A percentile compares a stretch with the other conserved stretches of the same genome.
Conservation (phyloP, 208 protist species). For the Endotrypanum monterogeii region DNA sequence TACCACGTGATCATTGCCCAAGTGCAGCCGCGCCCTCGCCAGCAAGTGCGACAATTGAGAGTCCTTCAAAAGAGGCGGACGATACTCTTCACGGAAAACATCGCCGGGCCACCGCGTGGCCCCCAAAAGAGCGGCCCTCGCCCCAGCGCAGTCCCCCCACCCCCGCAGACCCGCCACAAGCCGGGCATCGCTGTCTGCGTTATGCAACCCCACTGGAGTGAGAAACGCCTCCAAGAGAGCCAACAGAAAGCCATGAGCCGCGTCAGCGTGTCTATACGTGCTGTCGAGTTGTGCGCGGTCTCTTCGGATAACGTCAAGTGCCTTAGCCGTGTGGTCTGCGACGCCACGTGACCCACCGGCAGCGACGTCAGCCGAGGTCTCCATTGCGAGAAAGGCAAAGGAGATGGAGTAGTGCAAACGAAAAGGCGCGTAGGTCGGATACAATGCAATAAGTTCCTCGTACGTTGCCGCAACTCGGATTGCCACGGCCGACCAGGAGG, state of each 20-base stretch:
- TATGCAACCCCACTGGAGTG: slow-evolving; percentile 16
- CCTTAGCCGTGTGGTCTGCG: slow-evolving; percentile 20
- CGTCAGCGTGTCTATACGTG: slow-evolving; percentile 29
- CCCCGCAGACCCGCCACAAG: slow-evolving; percentile 16
- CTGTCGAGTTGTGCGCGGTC: slow-evolving; percentile 14
- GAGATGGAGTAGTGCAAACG: slow-evolving; percentile 70
- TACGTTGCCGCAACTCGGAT: slow-evolving; percentile 55
- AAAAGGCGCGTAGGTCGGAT: slow-evolving; percentile 59
- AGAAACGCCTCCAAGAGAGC: slow-evolving; percentile 52
- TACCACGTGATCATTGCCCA: slow-evolving; percentile 11
- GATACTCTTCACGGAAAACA: slow-evolving; percentile 19
- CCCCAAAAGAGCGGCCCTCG: slow-evolving; percentile 5
- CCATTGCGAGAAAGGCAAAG: slow-evolving; percentile 17
- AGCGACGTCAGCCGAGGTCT: not conserved
- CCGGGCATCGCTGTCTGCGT: slow-evolving; percentile 6
- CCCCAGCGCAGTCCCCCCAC: slow-evolving; percentile 6
- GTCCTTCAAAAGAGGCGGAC: slow-evolving; percentile 12
- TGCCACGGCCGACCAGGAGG: slow-evolving; percentile 20
- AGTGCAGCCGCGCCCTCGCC: slow-evolving; percentile 11
- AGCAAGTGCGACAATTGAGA: slow-evolving; percentile 15
- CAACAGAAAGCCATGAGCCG: slow-evolving; percentile 35
- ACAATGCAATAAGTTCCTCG: slow-evolving; percentile 86
- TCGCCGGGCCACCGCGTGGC: not conserved
- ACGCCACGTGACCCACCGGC: not conserved
- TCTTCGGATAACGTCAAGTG: slow-evolving; percentile 21